Percentiles rank a stretch among this genome's conserved stretches.
Evolutionary conservation across 2,329 filamentous ascomycete genomes (phyloP).

Genomic region (Aspergillus uvarum): DNA sequence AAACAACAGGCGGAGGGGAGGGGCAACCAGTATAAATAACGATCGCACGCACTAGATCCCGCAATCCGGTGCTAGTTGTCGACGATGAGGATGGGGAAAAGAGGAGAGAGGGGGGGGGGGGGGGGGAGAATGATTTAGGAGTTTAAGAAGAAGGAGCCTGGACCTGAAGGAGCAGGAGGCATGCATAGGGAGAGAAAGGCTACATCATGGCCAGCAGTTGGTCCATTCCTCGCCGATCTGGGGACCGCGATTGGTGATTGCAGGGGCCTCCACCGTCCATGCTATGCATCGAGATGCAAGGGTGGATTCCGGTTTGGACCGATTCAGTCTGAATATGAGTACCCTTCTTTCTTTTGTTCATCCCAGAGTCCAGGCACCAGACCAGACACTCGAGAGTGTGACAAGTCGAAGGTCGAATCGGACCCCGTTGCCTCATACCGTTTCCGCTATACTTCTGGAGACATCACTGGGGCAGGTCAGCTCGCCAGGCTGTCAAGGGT

Average conservation of each 20-base stretch:
- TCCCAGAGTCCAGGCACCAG: background rate
- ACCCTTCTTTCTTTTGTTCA: background rate
- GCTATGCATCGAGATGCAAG: background rate
- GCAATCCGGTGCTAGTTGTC: background rate
- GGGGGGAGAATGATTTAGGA: background rate
- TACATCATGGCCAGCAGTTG: background rate
- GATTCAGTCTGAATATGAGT: background rate
- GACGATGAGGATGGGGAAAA: background rate
- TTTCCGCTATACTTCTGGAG: background rate
- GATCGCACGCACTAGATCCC: background rate
- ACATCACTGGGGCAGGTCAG: conserved; percentile 8
- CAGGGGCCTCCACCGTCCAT: background rate
- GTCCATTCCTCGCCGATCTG: background rate
- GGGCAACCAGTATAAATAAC: conserved; percentile 9
- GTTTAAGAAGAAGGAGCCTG: background rate
- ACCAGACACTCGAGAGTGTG: background rate
- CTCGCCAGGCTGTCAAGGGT: background rate
- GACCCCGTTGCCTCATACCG: background rate
- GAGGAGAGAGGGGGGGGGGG: background rate
- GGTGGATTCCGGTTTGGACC: background rate
- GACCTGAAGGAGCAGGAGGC: background rate
- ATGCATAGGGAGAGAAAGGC: background rate
- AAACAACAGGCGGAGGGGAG: conserved; percentile 8
- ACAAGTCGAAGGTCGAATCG: background rate
- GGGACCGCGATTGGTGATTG: background rate